Base-by-base conservation (phyloP, 331 rosid genomes). In the Phaseolus coccineus region DNA sequence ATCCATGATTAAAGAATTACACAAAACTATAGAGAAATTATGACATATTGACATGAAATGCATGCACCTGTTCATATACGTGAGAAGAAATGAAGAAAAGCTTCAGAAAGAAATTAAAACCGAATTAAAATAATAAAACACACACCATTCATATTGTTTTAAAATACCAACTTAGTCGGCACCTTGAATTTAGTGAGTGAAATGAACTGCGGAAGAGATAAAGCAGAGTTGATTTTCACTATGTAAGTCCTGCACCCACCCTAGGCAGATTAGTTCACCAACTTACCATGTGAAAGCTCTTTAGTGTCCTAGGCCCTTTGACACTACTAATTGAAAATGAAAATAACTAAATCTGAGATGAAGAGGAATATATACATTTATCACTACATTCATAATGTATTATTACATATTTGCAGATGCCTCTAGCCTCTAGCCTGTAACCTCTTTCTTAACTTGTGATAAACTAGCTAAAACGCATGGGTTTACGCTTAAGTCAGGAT, bases 331-430 rank as follows among this genome's bases (percentile, higher is more conserved):
- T 59, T 77, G 24, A 33, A 71, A 46, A 83, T 16, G 15, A 59
- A 58, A 24, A 35, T 19, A 74, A 37, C 37, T 15, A 11, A 40
- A 47, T 50, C 27, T 28, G 31, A n/a, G 28, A 63, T 63, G 9
- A 63, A 80, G 72, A 80, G 59, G 47, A 74, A 75, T 80, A 77
- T 84, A n/a, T 47, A 80, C 65, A 71, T 6, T 80, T 62, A 52
- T 12, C 9, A 53, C 59, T 76, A 37, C 76, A 63, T 62, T 71
- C 40, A 70, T 11, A 33, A 76, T 63, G 71, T 64, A 80, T 57
- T 44, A 39, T 71, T 71, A 55, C 77, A 70, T 80, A 76, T 80
- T 70, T 80, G 82, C 79, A 71, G 46, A 52, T 84, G 13, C 71
- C 40, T 63, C 69, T 74, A 69, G 55, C 27, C 71, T 79, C 46